These are phyloP conservation scores for Phytophthora cryptogea DNA, from an alignment of 352 stramenopile species.

Conservation along the genomic window DNA sequence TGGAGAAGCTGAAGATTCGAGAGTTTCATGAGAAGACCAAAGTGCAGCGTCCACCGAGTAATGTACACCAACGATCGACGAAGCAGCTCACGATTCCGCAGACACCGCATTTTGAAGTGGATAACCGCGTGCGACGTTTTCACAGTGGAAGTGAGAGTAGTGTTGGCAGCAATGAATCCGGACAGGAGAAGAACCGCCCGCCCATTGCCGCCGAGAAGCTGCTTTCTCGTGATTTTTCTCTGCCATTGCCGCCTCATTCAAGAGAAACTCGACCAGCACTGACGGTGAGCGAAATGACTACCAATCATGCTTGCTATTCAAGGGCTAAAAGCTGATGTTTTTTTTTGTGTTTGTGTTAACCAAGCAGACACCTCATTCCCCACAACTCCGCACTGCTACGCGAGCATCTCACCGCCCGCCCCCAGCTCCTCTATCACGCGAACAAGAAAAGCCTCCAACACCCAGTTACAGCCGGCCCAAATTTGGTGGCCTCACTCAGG, in stretches of 20 bases:
- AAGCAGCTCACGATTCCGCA: slow-evolving; percentile 83
- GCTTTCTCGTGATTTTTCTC: slow-evolving; percentile 41
- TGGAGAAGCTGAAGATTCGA: slow-evolving; percentile 76
- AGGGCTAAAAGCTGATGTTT: slow-evolving; percentile 1
- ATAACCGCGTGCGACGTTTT: slow-evolving; percentile 52
- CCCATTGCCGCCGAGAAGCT: slow-evolving; percentile 45
- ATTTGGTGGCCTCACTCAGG: slow-evolving; percentile 44
- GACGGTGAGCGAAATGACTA: slow-evolving; percentile 24
- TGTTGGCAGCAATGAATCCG: slow-evolving; percentile 12
- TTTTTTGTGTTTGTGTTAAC: not conserved
- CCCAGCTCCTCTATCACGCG: slow-evolving; percentile 26
- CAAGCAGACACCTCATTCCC: slow-evolving; percentile 35
- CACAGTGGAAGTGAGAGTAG: slow-evolving; percentile 28
- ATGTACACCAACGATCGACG: slow-evolving; percentile 77
- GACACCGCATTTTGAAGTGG: slow-evolving; percentile 67
- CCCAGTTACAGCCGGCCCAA: slow-evolving; percentile 35
- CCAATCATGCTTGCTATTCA: not conserved
- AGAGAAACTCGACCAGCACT: slow-evolving; percentile 29
- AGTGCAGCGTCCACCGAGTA: slow-evolving; percentile 59
- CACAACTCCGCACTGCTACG: slow-evolving; percentile 48
- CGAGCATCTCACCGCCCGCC: slow-evolving; percentile 40
- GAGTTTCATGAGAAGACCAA: slow-evolving; percentile 81
- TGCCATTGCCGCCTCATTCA: slow-evolving; percentile 30
- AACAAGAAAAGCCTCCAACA: slow-evolving; percentile 29
- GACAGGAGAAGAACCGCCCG: slow-evolving; percentile 22